Base-by-base conservation (phyloP, 441 rosid genomes). In the Mallotus japonicus region DNA sequence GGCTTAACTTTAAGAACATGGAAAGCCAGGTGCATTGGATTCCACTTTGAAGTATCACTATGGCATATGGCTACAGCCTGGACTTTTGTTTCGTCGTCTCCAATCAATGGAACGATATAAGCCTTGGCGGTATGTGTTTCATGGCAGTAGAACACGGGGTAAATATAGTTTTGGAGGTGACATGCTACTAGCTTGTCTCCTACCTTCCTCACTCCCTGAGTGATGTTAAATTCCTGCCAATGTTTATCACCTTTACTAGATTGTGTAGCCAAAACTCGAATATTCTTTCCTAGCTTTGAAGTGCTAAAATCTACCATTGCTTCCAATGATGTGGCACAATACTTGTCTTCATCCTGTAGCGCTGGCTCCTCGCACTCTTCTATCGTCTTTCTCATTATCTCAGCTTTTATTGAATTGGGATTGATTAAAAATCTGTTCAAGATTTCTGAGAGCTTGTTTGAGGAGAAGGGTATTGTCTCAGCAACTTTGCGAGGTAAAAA, bases 291-390 rank as follows among this genome's bases (percentile, higher is more conserved):
- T 8, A 79, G 72, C 69, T 67, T 74, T 42, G 74, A 62, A 34
- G 68, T 71, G 57, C 68, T 68, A 54, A 76, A 79, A 62, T 79
- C 80, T 6, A 76, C 58, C 80, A 79, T 76, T 6, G 72, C 75
- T 56, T 82, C 85, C 42, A 82, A 51, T 51, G 85, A 82, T 3
- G 78, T 78, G 1, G 82, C 82, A 32, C 85, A 79, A 2, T 63
- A 74, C 37, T 79, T 79, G 14, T 74, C 78, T 65, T 82, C 82
- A 12, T 76, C 80, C 51, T 71, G 55, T 49, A 78, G 42, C 50
- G 75, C 76, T 17, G 72, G 75, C 53, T 47, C 55, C 58, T 82
- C 83, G 5, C 85, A 79, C 51, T 74, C 77, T 42, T 73, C 34
- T 20, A 79, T 61, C 6, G 81, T 77, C 16, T 28, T 60, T 64